phyloP scores from a whole-genome alignment of 345 rosid genomes.

The Lepidium didymum region DNA sequence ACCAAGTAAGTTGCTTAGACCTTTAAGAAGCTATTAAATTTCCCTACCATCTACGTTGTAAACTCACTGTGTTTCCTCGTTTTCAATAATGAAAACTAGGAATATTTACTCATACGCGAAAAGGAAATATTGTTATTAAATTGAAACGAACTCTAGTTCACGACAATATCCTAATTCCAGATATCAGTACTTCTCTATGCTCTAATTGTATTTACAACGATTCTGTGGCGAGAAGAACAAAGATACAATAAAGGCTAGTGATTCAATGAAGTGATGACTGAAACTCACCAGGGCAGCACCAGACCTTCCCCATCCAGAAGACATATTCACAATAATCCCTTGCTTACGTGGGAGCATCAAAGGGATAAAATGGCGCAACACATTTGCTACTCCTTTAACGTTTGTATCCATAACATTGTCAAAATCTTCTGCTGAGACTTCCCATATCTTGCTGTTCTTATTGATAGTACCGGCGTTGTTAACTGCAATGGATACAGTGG shows the following conservation, averaged over 20 bases:
- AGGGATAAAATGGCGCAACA: conserved; percentile 88
- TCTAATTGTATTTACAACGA: not conserved
- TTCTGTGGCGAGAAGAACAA: not conserved
- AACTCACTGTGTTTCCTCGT: not conserved
- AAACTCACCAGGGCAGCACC: conserved; percentile 86
- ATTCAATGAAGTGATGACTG: not conserved
- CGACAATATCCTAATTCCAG: not conserved
- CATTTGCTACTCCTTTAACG: conserved; percentile 74
- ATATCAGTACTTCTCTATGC: not conserved
- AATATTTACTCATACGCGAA: not conserved
- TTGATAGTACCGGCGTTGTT: conserved; percentile 95
- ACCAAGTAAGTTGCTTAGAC: not conserved
- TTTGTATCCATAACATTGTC: conserved; percentile 86
- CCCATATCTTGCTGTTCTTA: conserved; percentile 89
- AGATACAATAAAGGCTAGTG: not conserved
- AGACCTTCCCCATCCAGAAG: conserved; percentile 98
- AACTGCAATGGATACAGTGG: conserved; percentile 34
- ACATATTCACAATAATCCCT: conserved; percentile 81
- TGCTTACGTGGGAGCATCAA: conserved; percentile 68
- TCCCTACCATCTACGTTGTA: not conserved
- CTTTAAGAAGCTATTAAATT: not conserved
- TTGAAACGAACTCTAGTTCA: not conserved
- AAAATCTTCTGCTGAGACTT: conserved; percentile 83
- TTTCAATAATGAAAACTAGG: not conserved
- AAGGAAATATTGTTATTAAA: not conserved